Conservation (phyloP, 768 basidiomycete genomes). For the Omphalotus guepiniiformis region DNA sequence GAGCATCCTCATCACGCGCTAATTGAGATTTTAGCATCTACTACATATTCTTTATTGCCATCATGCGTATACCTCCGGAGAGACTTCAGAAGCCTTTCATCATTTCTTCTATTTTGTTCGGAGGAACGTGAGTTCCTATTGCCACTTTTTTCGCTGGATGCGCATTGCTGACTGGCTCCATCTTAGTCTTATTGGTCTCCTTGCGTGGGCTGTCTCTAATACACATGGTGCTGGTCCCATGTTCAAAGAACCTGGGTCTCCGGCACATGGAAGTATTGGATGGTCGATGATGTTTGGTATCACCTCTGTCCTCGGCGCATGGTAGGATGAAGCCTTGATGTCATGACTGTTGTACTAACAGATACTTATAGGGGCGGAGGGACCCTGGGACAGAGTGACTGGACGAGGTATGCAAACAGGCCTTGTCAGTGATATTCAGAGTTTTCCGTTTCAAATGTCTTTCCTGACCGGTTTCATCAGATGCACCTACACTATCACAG, state of each 20-base stretch:
- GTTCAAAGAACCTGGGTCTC: slow-evolving; percentile 10
- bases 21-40: slow-evolving; percentile 11
- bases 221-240: slow-evolving; percentile 13
- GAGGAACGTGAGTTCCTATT: slow-evolving; percentile 11
- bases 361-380: slow-evolving; percentile 12
- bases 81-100: slow-evolving; percentile 14
- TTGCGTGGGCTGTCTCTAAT: slow-evolving; percentile 14
- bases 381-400: slow-evolving; percentile 15
- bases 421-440: slow-evolving; percentile 11
- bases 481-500: slow-evolving; percentile 14
- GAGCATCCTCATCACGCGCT: not conserved
- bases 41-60: slow-evolving; percentile 13
- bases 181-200: slow-evolving; percentile 15
- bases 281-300: slow-evolving; percentile 18
- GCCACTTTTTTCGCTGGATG: slow-evolving; percentile 1
- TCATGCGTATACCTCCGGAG: slow-evolving; percentile 16
- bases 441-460: not conserved
- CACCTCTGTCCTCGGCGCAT: slow-evolving; percentile 13
- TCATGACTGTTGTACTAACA: slow-evolving; percentile 3
- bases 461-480: slow-evolving; percentile 6
- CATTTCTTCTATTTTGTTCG: slow-evolving; percentile 13
- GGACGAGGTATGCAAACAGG: slow-evolving; percentile 14
- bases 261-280: slow-evolving; percentile 12
- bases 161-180: not conserved
- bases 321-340: no score